phyloP scores from a whole-genome alignment of 345 rosid genomes.

The Bruguiera parviflora region DNA sequence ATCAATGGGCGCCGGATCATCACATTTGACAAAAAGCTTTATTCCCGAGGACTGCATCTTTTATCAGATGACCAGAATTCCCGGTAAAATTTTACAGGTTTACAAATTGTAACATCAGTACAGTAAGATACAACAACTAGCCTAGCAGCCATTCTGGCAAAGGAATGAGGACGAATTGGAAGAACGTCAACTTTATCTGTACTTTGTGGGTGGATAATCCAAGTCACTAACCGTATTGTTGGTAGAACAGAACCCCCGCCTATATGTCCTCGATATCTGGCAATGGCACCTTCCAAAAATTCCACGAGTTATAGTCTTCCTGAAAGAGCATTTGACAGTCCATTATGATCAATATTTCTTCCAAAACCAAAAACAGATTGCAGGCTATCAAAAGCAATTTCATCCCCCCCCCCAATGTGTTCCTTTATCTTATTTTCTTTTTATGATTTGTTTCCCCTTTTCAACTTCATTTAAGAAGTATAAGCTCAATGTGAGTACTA shows the following conservation, averaged over 20 bases:
- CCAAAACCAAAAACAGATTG: not conserved
- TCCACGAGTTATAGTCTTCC: slow-evolving; percentile 90
- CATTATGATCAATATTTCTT: too few species aligned
- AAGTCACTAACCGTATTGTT: not conserved
- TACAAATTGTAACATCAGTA: slow-evolving; percentile 8
- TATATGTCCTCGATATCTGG: slow-evolving; percentile 42
- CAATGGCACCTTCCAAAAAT: slow-evolving; percentile 72
- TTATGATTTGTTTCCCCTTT: not conserved
- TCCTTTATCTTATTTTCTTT: not conserved
- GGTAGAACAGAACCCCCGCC: not conserved
- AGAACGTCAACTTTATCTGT: slow-evolving; percentile 12
- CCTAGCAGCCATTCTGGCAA: not conserved
- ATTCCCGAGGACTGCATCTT: not conserved
- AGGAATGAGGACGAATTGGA: slow-evolving; percentile 12
- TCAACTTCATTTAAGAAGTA: not conserved
- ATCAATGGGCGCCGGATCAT: not conserved
- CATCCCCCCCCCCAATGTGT: not conserved
- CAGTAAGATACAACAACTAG: not conserved
- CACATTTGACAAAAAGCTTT: not conserved
- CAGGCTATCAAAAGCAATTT: not conserved
- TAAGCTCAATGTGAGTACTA: not conserved
- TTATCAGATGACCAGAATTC: not conserved
- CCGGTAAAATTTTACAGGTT: slow-evolving; percentile 2
- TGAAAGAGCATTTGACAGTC: slow-evolving; percentile 24
- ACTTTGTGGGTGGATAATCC: not conserved